Base-by-base conservation (phyloP, 2,329 filamentous ascomycete species). In the Aquanectria penicillioides region DNA sequence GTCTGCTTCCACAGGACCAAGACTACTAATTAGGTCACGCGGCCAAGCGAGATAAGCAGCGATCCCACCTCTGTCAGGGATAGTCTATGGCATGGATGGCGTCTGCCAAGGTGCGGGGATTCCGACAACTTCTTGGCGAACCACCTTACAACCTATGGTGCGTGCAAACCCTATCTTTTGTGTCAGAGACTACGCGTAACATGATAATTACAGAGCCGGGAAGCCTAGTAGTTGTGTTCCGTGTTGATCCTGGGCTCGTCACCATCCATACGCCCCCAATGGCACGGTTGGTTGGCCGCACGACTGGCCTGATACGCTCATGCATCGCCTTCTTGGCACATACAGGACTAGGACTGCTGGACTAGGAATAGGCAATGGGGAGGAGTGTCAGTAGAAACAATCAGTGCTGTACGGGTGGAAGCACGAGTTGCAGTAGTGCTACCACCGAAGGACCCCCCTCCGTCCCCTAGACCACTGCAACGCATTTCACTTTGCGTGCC, bases 101-200 rank as follows among this genome's bases (percentile, higher is more conserved):
- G 49, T 25, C 20, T 58, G 51, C 54, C 60, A 60, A 60, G 56
- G 55, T 65, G 65, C 63, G 65, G 65, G 65, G 51, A 56, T 47
- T 29, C 46, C 51, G 52, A 58, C 40, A 17, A 53, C 15, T 10
- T 34, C 55, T 58, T 58, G 55, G 55, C 54, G 33, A 51, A 51
- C 40, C 18, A 25, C 47, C n/a, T 26, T 34, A 46, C 31, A 38
- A 51, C 53, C 29, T 44, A 53, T 50, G 26, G 44, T 36, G 31
- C 22, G 36, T 20, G 52, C 28, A 34, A 49, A 53, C 49, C 44
- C 37, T 53, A 53, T 53, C 49, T 53, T 17, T 31, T 23, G 26
- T 41, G 41, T 22, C 37, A n/a, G 25, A 33, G 26, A 25, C 37
- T 51, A 51, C 48, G 48, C 48, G 48, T 41, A 51, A 41, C 23